Evolutionary conservation across 2,329 filamentous ascomycete species (phyloP).

Genomic region (Pseudogymnoascus sp.): DNA sequence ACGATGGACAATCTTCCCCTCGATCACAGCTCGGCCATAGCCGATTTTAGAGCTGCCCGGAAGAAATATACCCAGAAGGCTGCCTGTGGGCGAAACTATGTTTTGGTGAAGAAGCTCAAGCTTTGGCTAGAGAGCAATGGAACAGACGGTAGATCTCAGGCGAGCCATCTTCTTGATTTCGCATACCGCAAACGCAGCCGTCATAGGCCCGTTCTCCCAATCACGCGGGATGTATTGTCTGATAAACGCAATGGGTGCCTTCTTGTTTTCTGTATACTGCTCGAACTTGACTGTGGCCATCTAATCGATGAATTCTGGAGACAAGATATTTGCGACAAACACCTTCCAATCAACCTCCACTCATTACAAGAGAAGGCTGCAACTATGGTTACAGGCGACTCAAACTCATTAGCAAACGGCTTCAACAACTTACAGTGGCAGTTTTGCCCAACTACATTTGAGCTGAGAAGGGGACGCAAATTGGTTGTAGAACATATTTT

Average conservation of each 20-base stretch:
- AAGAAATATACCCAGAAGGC: neutral
- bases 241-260: slow-evolving; percentile 12
- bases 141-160: neutral
- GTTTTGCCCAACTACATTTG: slow-evolving; percentile 20
- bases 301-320: slow-evolving; percentile 20
- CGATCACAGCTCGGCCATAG: neutral
- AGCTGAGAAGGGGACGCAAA: neutral
- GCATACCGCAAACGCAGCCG: neutral
- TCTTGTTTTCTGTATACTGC: slow-evolving; percentile 25
- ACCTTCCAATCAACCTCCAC: slow-evolving; percentile 1
- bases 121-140: neutral
- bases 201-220: neutral
- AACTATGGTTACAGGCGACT: slow-evolving; percentile 8
- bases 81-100: neutral
- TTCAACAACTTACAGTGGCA: slow-evolving; percentile 23
- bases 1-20: neutral
- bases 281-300: slow-evolving; percentile 17
- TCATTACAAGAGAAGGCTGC: neutral
- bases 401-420: slow-evolving; percentile 12
- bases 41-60: neutral
- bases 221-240: neutral
- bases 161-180: neutral
- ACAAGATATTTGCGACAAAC: slow-evolving; percentile 16
- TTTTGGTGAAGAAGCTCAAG: neutral
- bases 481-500: slow-evolving; percentile 12